Conservation (phyloP, 73 alveolate species). For the Paramecium caudatum region DNA sequence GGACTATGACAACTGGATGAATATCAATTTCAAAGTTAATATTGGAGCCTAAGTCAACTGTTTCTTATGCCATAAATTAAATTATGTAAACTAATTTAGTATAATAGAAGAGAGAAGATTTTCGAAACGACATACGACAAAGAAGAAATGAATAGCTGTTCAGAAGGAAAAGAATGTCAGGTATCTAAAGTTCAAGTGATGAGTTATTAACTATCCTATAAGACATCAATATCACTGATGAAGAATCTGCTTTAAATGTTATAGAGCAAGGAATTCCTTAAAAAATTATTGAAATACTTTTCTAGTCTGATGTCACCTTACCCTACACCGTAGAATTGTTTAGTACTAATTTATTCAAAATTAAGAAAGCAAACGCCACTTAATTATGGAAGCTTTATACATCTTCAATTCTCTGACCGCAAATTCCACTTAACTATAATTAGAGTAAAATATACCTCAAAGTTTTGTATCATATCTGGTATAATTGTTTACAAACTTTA, state of each 20-base stretch:
- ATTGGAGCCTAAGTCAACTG: slow-evolving; percentile 49
- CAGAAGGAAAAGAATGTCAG: not conserved
- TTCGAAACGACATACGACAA: not conserved
- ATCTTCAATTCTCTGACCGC: slow-evolving; percentile 16
- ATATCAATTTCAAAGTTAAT: slow-evolving; percentile 47
- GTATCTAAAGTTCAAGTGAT: too few species aligned
- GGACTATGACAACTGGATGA: slow-evolving; percentile 33
- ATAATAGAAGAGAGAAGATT: slow-evolving; percentile 38
- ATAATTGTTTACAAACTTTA: not conserved
- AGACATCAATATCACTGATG: not conserved
- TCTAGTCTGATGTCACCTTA: not conserved
- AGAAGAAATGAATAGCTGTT: not conserved
- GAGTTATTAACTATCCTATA: too few species aligned
- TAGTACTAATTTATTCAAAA: not conserved
- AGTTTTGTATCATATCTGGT: slow-evolving; percentile 19
- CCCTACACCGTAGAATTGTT: not conserved
- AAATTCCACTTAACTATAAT: not conserved
- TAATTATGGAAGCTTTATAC: not conserved
- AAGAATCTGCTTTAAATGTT: not conserved
- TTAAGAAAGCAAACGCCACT: not conserved
- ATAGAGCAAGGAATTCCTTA: not conserved
- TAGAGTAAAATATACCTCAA: not conserved
- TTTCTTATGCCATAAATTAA: slow-evolving; percentile 70
- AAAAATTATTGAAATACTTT: not conserved
- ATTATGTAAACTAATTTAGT: slow-evolving; percentile 11